These are phyloP conservation scores for Digitaria exilis DNA, from an alignment of 202 grass and related monocot genomes.

Conservation along the genomic window DNA sequence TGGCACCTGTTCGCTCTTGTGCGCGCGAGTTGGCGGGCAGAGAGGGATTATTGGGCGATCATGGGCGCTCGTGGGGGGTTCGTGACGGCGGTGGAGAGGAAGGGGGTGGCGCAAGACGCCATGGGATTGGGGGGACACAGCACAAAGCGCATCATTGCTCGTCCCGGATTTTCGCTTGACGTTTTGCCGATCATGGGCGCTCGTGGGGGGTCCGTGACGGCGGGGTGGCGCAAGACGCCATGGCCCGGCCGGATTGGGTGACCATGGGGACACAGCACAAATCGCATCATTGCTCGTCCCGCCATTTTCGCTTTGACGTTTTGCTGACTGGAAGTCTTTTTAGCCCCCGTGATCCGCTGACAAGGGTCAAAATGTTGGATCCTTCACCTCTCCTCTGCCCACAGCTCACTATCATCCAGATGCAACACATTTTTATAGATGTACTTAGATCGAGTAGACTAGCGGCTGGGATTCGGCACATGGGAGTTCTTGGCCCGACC, in stretches of 20 bases:
- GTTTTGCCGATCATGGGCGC: too few relatives aligned
- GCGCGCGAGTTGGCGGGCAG: constrained; percentile 18
- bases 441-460: not conserved
- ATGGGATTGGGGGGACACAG: too few relatives aligned
- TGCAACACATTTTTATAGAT: not conserved
- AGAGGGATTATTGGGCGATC: not conserved
- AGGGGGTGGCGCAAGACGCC: too few relatives aligned
- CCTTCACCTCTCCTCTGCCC: not conserved
- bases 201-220: constrained; percentile 31
- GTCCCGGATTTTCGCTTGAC: too few relatives aligned
- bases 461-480: not conserved
- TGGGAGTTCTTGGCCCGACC: not conserved
- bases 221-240: constrained; percentile 36
- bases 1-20: too few relatives aligned
- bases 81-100: too few relatives aligned
- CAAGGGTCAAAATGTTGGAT: constrained; percentile 31
- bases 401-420: not conserved
- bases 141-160: too few relatives aligned
- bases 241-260: too few relatives aligned
- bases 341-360: constrained; percentile 29
- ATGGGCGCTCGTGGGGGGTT: too few relatives aligned
- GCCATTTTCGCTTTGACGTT: constrained; percentile 15
- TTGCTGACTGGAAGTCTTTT: not conserved
- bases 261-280: constrained; percentile 45
- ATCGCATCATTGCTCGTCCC: not conserved